Conservation (phyloP, 1,139 yeast species). For the Candida tropicalis region DNA sequence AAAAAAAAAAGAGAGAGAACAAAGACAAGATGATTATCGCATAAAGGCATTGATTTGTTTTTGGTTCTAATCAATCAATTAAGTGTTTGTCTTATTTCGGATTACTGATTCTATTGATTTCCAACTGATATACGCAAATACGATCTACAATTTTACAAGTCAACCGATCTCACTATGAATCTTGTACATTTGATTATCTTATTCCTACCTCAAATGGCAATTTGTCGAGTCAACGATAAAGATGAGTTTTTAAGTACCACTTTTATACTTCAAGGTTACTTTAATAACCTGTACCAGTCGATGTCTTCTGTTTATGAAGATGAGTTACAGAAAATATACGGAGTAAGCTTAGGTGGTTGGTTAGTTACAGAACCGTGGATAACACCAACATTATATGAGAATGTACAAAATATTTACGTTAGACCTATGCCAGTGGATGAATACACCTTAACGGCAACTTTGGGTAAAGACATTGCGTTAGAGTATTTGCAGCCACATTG, state of each 20-base stretch:
- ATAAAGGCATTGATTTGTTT: too few relatives aligned
- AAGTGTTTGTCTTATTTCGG: too few relatives aligned
- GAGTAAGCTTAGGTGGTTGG: constrained; percentile 33
- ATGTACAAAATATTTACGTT: constrained; percentile 11
- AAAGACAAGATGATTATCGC: background rate
- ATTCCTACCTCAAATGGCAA: constrained; percentile 2
- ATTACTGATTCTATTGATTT: too few relatives aligned
- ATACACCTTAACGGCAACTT: constrained; percentile 18
- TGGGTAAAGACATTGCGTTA: constrained; percentile 18
- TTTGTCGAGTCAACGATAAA: constrained; percentile 1
- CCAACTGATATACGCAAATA: too few relatives aligned
- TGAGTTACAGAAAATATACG: constrained; percentile 17
- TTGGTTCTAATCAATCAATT: too few relatives aligned
- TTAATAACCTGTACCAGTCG: constrained; percentile 5
- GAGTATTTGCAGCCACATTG: constrained; percentile 23
- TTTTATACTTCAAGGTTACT: background rate
- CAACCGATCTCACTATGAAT: constrained; percentile 1
- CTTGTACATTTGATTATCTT: background rate
- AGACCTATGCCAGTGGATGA: constrained; percentile 26
- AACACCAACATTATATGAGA: constrained; percentile 25
- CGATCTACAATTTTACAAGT: too few relatives aligned
- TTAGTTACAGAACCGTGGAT: constrained; percentile 33
- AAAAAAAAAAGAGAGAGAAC: background rate
- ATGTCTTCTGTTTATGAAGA: constrained; percentile 9
- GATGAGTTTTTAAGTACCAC: background rate